Conservation (phyloP, 805 yeast species). For the Ogataea paradorogensis region DNA sequence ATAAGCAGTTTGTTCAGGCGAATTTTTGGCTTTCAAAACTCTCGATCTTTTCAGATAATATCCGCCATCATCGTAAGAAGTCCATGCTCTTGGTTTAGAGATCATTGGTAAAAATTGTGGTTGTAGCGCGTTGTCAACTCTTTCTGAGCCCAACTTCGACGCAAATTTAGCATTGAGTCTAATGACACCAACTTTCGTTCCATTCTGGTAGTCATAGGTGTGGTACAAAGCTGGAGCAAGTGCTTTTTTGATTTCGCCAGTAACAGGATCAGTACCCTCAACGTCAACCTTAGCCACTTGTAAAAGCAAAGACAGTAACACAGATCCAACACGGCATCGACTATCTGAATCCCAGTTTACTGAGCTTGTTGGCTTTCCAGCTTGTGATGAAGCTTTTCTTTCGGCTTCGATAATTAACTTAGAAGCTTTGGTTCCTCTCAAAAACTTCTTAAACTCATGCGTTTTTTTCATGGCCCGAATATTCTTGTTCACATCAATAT, state of each 20-base stretch:
- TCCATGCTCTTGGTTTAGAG: conserved; percentile 88
- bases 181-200: conserved; percentile 78
- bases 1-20: conserved; percentile 89
- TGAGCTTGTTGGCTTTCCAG: conserved; percentile 11
- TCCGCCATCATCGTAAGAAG: conserved; percentile 79
- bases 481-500: conserved; percentile 53
- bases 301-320: conserved; percentile 67
- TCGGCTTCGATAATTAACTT: conserved; percentile 28
- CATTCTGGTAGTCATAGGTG: conserved; percentile 75
- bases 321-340: conserved; percentile 75
- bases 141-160: conserved; percentile 63
- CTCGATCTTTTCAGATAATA: conserved; percentile 61
- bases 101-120: conserved; percentile 94
- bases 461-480: conserved; percentile 47
- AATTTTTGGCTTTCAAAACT: conserved; percentile 74
- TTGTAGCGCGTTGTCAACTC: conserved; percentile 55
- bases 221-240: conserved; percentile 89
- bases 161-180: conserved; percentile 70
- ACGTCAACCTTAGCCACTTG: conserved; percentile 83
- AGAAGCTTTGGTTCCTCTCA: conserved; percentile 33
- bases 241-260: conserved; percentile 64
- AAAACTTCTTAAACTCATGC: conserved; percentile 38
- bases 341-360: conserved; percentile 32
- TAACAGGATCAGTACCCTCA: conserved; percentile 74
- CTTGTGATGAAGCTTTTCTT: conserved; percentile 20